Evolutionary conservation across 371 early-diverging fungal genomes (phyloP).

Genomic region (Actinomortierella wolfii): DNA sequence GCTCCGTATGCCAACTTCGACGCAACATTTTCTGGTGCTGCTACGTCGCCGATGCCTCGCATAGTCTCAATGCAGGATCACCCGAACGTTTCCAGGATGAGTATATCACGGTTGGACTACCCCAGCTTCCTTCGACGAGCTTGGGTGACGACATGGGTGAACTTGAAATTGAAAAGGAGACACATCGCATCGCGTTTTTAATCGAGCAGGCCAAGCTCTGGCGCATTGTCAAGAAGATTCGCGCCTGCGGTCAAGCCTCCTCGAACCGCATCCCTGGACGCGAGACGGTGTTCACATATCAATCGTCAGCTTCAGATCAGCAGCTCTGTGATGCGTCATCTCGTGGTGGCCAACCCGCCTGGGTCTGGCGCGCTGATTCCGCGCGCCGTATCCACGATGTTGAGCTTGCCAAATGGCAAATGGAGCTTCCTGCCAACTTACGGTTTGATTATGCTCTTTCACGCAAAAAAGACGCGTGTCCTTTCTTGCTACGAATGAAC

Average conservation of each 20-base stretch:
- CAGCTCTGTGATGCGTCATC: neutral
- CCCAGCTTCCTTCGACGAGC: conserved; percentile 22
- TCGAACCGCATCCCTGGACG: conserved; percentile 8
- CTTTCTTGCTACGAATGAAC: conserved; percentile 24
- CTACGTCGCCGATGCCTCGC: conserved; percentile 40
- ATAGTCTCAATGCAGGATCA: conserved; percentile 36
- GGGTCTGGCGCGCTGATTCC: conserved; percentile 45
- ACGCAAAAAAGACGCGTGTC: conserved; percentile 28
- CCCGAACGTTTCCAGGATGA: conserved; percentile 43
- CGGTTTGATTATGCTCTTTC: conserved; percentile 33
- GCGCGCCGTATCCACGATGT: conserved; percentile 38
- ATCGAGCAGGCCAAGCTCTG: conserved; percentile 45
- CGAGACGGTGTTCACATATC: neutral
- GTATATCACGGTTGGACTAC: conserved; percentile 36
- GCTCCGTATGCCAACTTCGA: conserved; percentile 40
- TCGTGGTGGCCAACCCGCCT: conserved; percentile 9
- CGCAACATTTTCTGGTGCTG: conserved; percentile 47
- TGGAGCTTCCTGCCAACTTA: conserved; percentile 36
- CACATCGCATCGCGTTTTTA: conserved; percentile 34
- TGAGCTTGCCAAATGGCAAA: conserved; percentile 43
- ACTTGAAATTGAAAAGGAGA: conserved; percentile 36
- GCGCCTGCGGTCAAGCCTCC: conserved; percentile 43
- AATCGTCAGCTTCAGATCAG: too few species aligned
- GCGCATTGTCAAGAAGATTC: conserved; percentile 46
- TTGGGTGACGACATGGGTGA: conserved; percentile 39